Evolutionary conservation across 768 basidiomycete genomes (phyloP).

Genomic region (Mycena indigotica): DNA sequence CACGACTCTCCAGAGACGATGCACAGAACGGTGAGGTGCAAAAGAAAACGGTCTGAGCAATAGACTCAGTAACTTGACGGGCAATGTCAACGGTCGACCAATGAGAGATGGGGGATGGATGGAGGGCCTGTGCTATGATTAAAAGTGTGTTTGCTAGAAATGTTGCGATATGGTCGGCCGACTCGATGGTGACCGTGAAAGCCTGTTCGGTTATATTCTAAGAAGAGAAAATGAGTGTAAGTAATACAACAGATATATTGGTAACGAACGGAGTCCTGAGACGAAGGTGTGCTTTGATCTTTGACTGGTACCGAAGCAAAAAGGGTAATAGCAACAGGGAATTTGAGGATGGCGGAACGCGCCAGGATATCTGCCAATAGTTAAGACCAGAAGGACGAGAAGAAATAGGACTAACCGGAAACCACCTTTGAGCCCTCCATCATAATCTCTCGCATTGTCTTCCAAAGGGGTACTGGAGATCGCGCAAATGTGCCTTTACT

Average conservation of each 20-base stretch:
- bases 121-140: slow-evolving; percentile 44
- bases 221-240: slow-evolving; percentile 12
- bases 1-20: slow-evolving; percentile 35
- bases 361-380: slow-evolving; percentile 38
- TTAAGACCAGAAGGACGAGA: slow-evolving; percentile 8
- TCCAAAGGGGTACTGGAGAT: slow-evolving; percentile 41
- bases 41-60: slow-evolving; percentile 44
- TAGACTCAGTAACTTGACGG: slow-evolving; percentile 42
- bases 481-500: slow-evolving; percentile 32
- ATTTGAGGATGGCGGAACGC: slow-evolving; percentile 35
- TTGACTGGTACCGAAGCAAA: slow-evolving; percentile 42
- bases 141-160: slow-evolving; percentile 52
- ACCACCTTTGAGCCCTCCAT: slow-evolving; percentile 43
- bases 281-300: slow-evolving; percentile 31
- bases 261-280: slow-evolving; percentile 37
- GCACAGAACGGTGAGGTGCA: slow-evolving; percentile 43
- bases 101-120: slow-evolving; percentile 44
- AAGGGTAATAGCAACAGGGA: slow-evolving; percentile 41
- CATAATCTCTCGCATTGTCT: slow-evolving; percentile 42
- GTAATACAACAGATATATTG: not conserved
- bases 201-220: slow-evolving; percentile 39
- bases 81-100: slow-evolving; percentile 54
- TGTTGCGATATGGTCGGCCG: slow-evolving; percentile 42
- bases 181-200: slow-evolving; percentile 40
- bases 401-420: slow-evolving; percentile 37